These are phyloP conservation scores for Colletotrichum endophyticum DNA, from an alignment of 2,329 filamentous ascomycete species.

Conservation along the genomic window DNA sequence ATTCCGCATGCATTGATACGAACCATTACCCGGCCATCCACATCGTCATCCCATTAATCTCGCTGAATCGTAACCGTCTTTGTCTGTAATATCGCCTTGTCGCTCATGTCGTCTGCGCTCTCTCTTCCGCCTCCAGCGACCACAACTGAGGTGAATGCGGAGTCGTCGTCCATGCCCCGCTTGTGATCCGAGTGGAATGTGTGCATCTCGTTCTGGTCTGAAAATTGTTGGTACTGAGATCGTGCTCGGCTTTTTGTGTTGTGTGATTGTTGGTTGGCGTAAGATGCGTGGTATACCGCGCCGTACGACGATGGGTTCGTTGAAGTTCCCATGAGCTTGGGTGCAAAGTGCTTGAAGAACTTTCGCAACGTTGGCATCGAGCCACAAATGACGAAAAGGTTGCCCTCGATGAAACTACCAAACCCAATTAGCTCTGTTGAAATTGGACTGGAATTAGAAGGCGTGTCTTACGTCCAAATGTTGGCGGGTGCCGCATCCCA, in stretches of 20 bases:
- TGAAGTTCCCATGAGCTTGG: conserved; percentile 23
- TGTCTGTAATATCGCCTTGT: conserved; percentile 30
- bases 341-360: conserved; percentile 42
- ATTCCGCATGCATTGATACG: neutral
- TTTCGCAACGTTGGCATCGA: conserved; percentile 43
- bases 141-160: conserved; percentile 11
- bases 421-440: neutral
- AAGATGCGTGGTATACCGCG: neutral
- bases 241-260: neutral
- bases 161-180: neutral
- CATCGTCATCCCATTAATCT: neutral
- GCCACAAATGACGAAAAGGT: conserved; percentile 45
- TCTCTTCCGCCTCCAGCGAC: neutral
- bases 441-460: accelerated
- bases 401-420: conserved; percentile 37
- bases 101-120: conserved; percentile 25
- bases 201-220: conserved; percentile 3
- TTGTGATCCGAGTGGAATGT: neutral
- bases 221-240: conserved; percentile 3
- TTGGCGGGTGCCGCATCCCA: conserved; percentile 20
- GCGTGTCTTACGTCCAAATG: conserved; percentile 9
- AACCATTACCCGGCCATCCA: neutral
- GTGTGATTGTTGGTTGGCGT: neutral
- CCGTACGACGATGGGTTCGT: neutral
- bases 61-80: conserved; percentile 25